Conservation (phyloP, 2,329 filamentous ascomycete genomes). For the Penicillium psychrosexuale region DNA sequence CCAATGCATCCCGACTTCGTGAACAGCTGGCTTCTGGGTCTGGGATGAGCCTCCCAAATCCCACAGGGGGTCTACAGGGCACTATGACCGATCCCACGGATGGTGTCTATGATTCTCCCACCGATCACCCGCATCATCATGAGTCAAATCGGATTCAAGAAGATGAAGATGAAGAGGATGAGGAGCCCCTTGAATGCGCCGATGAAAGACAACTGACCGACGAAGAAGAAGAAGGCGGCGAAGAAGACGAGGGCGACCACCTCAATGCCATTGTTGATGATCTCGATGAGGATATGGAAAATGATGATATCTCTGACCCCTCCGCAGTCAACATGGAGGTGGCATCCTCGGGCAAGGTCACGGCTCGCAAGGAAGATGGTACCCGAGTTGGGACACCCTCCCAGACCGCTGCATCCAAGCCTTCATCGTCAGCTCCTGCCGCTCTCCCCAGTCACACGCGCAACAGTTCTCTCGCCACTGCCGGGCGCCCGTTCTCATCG, state of each 20-base stretch:
- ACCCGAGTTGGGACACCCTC: conserved; percentile 80
- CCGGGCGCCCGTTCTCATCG: conserved; percentile 62
- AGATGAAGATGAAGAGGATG: conserved; percentile 57
- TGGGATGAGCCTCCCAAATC: conserved; percentile 16
- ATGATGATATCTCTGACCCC: conserved; percentile 72
- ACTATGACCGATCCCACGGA: conserved; percentile 44
- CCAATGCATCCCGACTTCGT: conserved; percentile 65
- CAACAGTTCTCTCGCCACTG: conserved; percentile 50
- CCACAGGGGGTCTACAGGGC: conserved; percentile 11
- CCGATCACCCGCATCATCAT: conserved; percentile 57
- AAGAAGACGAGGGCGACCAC: conserved; percentile 53
- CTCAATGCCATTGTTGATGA: conserved; percentile 89
- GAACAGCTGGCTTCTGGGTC: conserved; percentile 40
- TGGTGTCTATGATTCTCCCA: conserved; percentile 39
- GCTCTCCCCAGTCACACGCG: conserved; percentile 21
- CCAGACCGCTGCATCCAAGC: conserved; percentile 52
- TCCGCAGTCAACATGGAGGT: conserved; percentile 90
- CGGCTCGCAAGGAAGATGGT: conserved; percentile 87
- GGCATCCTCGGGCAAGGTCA: conserved; percentile 79
- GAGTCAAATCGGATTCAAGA: conserved; percentile 57
- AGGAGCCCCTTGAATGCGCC: conserved; percentile 81
- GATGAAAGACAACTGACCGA: conserved; percentile 82
- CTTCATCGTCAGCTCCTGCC: conserved; percentile 34
- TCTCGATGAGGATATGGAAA: conserved; percentile 76
- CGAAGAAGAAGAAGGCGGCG: conserved; percentile 60